Evolutionary conservation across 768 basidiomycete species (phyloP).

Genomic region (Lentinula boryana): DNA sequence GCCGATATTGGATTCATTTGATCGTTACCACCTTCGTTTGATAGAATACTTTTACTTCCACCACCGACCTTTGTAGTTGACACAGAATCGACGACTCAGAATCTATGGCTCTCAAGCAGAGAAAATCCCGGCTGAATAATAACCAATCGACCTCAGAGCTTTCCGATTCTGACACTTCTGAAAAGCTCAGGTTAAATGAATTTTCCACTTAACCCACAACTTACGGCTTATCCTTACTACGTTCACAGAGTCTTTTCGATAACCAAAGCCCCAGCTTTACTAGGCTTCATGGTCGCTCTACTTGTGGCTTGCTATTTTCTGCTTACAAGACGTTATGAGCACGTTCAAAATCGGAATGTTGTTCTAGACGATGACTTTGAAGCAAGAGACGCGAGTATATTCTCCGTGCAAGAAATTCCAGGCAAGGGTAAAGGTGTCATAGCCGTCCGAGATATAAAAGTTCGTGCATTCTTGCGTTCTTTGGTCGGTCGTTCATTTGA

Average conservation of each 20-base stretch:
- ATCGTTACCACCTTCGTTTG: no score
- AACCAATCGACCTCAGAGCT: no score
- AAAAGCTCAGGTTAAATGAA: no score
- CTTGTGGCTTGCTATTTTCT: not conserved
- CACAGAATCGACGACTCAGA: no score
- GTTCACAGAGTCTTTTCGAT: not conserved
- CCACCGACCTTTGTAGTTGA: no score
- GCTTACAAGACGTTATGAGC: not conserved
- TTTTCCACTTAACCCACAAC: no score
- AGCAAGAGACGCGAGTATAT: constrained; percentile 13
- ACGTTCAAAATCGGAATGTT: not conserved
- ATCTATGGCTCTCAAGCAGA: no score
- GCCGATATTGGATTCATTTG: no score
- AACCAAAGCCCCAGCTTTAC: not conserved
- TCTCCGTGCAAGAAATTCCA: constrained; percentile 40
- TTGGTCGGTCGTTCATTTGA: not conserved
- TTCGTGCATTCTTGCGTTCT: constrained; percentile 13
- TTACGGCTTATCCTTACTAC: no score
- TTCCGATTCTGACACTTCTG: no score
- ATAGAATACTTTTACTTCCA: no score
- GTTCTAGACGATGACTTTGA: not conserved
- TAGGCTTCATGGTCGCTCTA: not conserved
- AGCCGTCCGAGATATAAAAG: constrained; percentile 46
- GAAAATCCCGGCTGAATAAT: no score
- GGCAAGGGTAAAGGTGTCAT: constrained; percentile 53